These are phyloP conservation scores for Tieghemostelium lacteum DNA, from an alignment of 78 protist species.

Conservation along the genomic window DNA sequence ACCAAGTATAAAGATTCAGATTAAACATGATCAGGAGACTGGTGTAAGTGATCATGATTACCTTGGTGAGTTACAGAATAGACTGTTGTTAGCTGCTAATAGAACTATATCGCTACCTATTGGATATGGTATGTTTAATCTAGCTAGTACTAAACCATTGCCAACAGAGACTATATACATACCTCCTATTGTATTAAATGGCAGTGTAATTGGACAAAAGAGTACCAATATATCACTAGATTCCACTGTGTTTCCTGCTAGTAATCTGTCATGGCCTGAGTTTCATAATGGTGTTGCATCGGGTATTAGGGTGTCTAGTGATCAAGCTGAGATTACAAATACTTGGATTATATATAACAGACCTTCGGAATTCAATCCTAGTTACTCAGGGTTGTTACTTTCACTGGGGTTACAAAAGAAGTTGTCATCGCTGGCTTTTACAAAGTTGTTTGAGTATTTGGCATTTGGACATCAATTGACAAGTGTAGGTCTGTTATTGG, in stretches of 20 bases:
- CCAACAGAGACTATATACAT: constrained; percentile 78
- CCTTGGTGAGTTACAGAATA: constrained; percentile 15
- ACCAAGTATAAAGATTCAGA: constrained; percentile 1
- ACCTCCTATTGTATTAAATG: constrained; percentile 60
- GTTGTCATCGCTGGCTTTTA: constrained; percentile 72
- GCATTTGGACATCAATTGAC: constrained; percentile 83
- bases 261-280: constrained; percentile 86
- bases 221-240: constrained; percentile 3
- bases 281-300: constrained; percentile 94
- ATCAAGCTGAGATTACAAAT: constrained; percentile 23
- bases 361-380: constrained; percentile 47
- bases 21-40: constrained; percentile 43
- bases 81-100: constrained; percentile 22
- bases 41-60: constrained; percentile 74
- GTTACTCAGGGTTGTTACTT: constrained; percentile 87
- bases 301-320: constrained; percentile 80
- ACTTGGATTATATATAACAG: constrained; percentile 86
- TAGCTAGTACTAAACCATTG: constrained; percentile 38
- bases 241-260: not conserved
- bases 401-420: constrained; percentile 92
- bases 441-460: constrained; percentile 82
- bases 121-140: constrained; percentile 77
- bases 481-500: constrained; percentile 89
- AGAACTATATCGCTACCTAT: constrained; percentile 67
- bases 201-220: constrained; percentile 20